These are phyloP conservation scores for Nosema muscidifuracis DNA, from an alignment of 371 early-diverging fungal genomes.

Conservation along the genomic window DNA sequence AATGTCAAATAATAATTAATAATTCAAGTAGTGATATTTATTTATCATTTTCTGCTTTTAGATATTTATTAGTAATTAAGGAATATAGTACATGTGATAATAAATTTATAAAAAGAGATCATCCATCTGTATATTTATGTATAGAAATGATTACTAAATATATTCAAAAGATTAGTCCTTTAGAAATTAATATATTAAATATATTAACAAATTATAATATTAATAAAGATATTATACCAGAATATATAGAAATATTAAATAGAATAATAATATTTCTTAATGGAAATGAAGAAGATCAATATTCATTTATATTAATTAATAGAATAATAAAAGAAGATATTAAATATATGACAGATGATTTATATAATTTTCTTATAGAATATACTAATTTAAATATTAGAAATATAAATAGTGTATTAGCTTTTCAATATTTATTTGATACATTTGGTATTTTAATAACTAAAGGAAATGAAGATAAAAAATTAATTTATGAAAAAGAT, in stretches of 20 bases:
- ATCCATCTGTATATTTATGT: conserved; percentile 13
- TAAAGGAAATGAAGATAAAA: neutral
- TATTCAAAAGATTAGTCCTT: neutral
- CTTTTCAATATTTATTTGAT: conserved; percentile 28
- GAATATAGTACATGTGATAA: conserved; percentile 20
- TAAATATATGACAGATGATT: neutral
- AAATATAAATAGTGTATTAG: conserved; percentile 16
- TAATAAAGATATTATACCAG: neutral
- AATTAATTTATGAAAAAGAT: neutral
- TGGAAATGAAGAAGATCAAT: conserved; percentile 24
- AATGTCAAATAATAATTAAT: neutral
- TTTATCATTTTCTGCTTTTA: conserved; percentile 24
- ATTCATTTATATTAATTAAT: conserved; percentile 13
- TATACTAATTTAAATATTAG: conserved; percentile 4
- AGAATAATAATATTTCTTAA: conserved; percentile 16
- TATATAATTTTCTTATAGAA: neutral
- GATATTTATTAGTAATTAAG: conserved; percentile 25
- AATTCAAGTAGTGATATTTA: neutral
- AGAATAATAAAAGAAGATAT: conserved; percentile 10
- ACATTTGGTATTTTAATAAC: conserved; percentile 11
- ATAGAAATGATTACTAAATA: neutral
- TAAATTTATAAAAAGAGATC: conserved; percentile 4
- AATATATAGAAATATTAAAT: neutral
- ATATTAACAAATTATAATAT: neutral
- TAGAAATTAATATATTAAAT: neutral